Base-by-base conservation (phyloP, 441 rosid genomes). In the Cnidoscolus chayamansa region DNA sequence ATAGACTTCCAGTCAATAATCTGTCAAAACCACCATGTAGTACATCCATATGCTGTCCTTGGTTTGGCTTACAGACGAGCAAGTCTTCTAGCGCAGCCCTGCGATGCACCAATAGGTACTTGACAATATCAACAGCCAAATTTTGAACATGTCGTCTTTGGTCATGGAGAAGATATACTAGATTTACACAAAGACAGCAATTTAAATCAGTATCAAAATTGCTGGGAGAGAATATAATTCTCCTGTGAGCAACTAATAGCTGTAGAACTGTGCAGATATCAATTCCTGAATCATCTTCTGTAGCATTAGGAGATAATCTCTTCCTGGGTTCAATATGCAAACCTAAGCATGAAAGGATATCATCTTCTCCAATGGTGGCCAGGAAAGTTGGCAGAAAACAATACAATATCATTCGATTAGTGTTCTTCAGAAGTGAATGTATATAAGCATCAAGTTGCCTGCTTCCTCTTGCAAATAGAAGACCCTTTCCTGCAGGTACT, bases 381-480 rank as follows among this genome's bases (percentile, higher is more conserved):
- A 97, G 87, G 81, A 97, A 97, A 10, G 97, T 85, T 60, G 99
- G 99, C 72, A 94, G 85, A 78, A 97, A 97, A 81, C 99, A 97
- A 77, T 90, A 97, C 75, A 91, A 61, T 67, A 97, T 86, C 97
- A 89, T 86, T 74, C 99, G 85, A 78, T 92, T 97, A 45, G 97
- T 88, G 77, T 91, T 94, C 87, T 91, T 97, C 67, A 97, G 90
- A 74, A 97, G 85, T 49, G 99, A 92, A 86, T 90, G 93, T 62
- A 94, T 83, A 81, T 91, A 94, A 73, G 93, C 90, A 82, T 94
- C 99, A 79, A 94, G 94, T 77, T 90, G 98, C 82, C 78, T 85
- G 81, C 80, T 89, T 80, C 97, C 90, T 85, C 98, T 91, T 72
- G 86, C 86, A 74, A 94, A 90, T 67, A 96, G 81, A 71, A 94